Evolutionary conservation across 192 early-diverging fungal genomes (phyloP), one percentile per base, ranked within the genome.

Genomic region (Coemansia sp.): DNA sequence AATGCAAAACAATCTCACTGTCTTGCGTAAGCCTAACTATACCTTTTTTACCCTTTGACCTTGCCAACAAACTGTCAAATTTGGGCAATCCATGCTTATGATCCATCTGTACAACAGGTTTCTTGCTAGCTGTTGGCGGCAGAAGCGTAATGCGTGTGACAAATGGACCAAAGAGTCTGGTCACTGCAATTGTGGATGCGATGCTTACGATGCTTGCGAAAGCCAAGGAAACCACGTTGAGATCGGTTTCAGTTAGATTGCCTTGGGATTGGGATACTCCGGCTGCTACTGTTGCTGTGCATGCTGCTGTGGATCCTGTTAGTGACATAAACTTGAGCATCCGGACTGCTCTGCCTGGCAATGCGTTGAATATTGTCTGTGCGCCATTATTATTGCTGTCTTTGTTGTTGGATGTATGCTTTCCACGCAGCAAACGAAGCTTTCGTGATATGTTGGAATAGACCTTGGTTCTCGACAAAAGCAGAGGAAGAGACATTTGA

Each of bases 291-390:
- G 80, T 83, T 17, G 75, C 68, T 16, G 75, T 71, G 56, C 75
- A 77, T 10, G 72, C 74, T 2, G 62, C 30, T 22, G 51, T 20
- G n/a, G 80, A 65, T 28, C 80, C 80, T 1, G 62, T 40, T 22
- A 83, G 54, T 42, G 80, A 83, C 80, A 83, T 83, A 38, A 77
- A 71, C 68, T 83, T 83, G 20, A 83, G 75, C 66, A 83, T 69
- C 20, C 79, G 79, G 16, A 82, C 60, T 4, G 79, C 67, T 11
- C 60, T 63, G 1, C 70, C 73, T 5, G 79, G 67, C 34, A 68
- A 64, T 1, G 79, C 73, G n/a, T 75, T 67, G 45, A 70, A 82
- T 14, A 82, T 62, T 7, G 7, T 64, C 28, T 64, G 29, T 32
- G 63, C 32, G 14, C 29, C n/a, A 12, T 48, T 20, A n/a, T 18